phyloP scores from a whole-genome alignment of 805 yeast genomes.

The Hanseniaspora valbyensis region DNA sequence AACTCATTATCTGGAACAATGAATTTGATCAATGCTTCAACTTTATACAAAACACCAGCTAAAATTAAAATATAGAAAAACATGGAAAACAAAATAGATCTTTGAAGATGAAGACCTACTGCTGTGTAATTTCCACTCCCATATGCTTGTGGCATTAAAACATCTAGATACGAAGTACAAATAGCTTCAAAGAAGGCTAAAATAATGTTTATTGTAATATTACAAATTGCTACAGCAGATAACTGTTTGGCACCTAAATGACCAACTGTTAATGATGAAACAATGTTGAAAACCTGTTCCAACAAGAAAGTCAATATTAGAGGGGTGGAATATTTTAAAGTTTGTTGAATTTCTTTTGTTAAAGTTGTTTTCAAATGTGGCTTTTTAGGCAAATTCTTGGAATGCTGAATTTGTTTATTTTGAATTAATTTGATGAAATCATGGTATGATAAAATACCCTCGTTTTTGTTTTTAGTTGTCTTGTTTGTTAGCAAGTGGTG shows the following conservation, averaged over 20 bases:
- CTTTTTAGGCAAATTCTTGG: not conserved
- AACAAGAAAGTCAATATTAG: slow-evolving; percentile 58
- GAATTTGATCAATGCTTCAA: slow-evolving; percentile 35
- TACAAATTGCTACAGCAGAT: slow-evolving; percentile 73
- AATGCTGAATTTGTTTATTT: not conserved
- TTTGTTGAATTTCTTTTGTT: slow-evolving; percentile 6
- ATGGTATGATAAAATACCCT: slow-evolving; percentile 1
- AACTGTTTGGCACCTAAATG: slow-evolving; percentile 68
- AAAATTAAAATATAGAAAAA: slow-evolving; percentile 40
- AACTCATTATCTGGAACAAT: slow-evolving; percentile 41
- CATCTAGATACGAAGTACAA: slow-evolving; percentile 62
- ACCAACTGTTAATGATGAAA: slow-evolving; percentile 75
- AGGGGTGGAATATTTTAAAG: slow-evolving; percentile 36
- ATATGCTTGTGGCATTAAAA: slow-evolving; percentile 74
- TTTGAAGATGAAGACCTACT: slow-evolving; percentile 66
- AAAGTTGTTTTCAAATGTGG: slow-evolving; percentile 1
- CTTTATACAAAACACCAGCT: slow-evolving; percentile 51
- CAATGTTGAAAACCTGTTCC: slow-evolving; percentile 65
- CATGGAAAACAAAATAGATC: slow-evolving; percentile 56
- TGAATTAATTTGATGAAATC: slow-evolving; percentile 12
- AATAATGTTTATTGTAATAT: slow-evolving; percentile 74
- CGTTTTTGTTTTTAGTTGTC: slow-evolving; percentile 6
- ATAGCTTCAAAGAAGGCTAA: slow-evolving; percentile 73
- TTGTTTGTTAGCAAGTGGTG: slow-evolving; percentile 6
- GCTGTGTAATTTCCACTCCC: slow-evolving; percentile 61